Evolutionary conservation across 2,329 filamentous ascomycete genomes (phyloP), one percentile per base, ranked within the genome.

Genomic region (Lasiodiplodia sp.): DNA sequence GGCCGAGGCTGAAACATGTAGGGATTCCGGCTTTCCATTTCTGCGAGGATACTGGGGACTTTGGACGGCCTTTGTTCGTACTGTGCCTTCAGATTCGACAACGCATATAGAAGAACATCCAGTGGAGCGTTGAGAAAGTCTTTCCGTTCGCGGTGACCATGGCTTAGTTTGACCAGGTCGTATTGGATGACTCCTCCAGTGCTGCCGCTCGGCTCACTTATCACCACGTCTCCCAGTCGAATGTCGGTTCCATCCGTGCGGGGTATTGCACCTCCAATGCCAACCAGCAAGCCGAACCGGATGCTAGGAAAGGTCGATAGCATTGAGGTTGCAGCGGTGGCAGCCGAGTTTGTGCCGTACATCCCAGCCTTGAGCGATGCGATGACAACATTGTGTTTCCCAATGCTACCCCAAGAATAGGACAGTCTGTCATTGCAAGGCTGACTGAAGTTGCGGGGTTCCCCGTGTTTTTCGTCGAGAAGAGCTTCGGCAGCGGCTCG

Each of bases 111-210:
- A 2, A 71, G 56, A 2, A 67, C 25, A 12, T 44, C 5, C n/a
- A 69, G 70, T 10, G 70, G 70, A 12, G 38, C 14, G 38, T 69
- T 53, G 8, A 28, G 47, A 14, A n/a, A 49, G 57, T 21, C 37
- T 4, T 49, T 49, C 10, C 2, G 16, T 18, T n/a, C 38, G 18
- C 28, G 21, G 0, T 31, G 31, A 2, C 38, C 38, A 18, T 62
- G 12, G 11, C 14, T 11, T 1, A 28, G 25, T 28, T 62, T 62
- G 0, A 14, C n/a, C 1, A 62, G 8, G 4, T 62, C 38, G n/a
- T 62, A 62, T 4, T 34, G 38, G 3, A 49, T 1, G 4, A 49
- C 21, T 1, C 57, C 57, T 7, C 40, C 57, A 14, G 3, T 47
- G 14, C 4, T 62, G 0, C 40, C 40, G 2, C 21, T 11, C 14